Conservation (phyloP, 106 monocot species). For the Dendrobium nobile region DNA sequence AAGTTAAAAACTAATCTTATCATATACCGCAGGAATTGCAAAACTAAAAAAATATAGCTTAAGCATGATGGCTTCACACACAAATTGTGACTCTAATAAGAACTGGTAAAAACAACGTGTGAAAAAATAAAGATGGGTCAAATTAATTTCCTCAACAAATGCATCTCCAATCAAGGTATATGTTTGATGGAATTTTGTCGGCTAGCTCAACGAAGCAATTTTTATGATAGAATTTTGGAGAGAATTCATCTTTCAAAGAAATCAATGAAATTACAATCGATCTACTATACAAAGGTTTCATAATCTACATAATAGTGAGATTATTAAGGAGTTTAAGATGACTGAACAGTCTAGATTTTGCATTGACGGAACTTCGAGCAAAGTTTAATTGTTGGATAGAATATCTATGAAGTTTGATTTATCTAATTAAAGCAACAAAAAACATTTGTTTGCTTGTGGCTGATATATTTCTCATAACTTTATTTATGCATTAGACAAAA, state of each 20-base stretch:
- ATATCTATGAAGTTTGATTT: neutral
- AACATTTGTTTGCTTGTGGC: neutral
- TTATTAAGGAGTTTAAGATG: neutral
- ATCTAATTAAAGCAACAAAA: neutral
- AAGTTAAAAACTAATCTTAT: neutral
- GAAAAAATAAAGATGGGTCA: neutral
- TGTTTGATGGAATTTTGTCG: neutral
- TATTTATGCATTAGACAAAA: neutral
- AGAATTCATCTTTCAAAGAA: constrained; percentile 1
- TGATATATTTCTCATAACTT: neutral
- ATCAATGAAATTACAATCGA: neutral
- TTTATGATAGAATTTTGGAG: neutral
- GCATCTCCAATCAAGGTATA: constrained; percentile 7
- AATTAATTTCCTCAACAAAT: neutral
- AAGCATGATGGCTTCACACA: neutral
- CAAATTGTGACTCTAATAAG: neutral
- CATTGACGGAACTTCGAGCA: neutral
- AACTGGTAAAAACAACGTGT: neutral
- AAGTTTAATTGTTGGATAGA: neutral
- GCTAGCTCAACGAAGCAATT: neutral
- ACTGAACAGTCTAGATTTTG: neutral
- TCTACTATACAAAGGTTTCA: neutral
- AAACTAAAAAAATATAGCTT: neutral
- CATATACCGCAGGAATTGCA: neutral
- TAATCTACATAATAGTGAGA: neutral